Evolutionary conservation across 1,284 basidiomycete species (phyloP).

Genomic region (Fistulinella cinereoalba): DNA sequence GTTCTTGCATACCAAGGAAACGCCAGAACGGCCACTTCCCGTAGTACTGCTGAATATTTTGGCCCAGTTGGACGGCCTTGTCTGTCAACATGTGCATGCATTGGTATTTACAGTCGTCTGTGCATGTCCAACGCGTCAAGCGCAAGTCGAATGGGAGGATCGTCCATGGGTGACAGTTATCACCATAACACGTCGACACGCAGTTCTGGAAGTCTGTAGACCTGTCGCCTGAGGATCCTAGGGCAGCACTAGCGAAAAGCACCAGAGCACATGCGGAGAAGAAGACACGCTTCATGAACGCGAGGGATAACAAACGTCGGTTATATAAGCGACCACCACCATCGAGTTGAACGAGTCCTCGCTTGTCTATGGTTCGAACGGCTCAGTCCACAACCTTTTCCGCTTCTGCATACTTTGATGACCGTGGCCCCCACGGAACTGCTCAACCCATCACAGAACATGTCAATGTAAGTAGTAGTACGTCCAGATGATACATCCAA

Average conservation of each 20-base stretch:
- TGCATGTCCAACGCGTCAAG: constrained; percentile 73
- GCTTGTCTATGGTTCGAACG: constrained; percentile 38
- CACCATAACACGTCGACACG: constrained; percentile 40
- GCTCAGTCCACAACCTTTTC: constrained; percentile 64
- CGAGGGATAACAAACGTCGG: neutral
- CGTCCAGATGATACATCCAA: constrained; percentile 27
- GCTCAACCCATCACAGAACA: constrained; percentile 73
- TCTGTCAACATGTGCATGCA: constrained; percentile 87
- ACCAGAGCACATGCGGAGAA: constrained; percentile 11
- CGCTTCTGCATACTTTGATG: constrained; percentile 66
- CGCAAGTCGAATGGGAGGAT: constrained; percentile 47
- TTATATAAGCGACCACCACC: constrained; percentile 18
- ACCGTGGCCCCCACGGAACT: constrained; percentile 61
- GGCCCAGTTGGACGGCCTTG: constrained; percentile 44
- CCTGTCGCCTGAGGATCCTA: constrained; percentile 59
- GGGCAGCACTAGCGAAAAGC: constrained; percentile 6
- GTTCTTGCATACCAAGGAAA: constrained; percentile 87
- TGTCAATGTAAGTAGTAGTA: constrained; percentile 58
- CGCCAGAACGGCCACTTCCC: constrained; percentile 98
- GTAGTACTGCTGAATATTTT: constrained; percentile 74
- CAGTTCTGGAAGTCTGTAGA: constrained; percentile 54
- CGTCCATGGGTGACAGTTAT: constrained; percentile 32
- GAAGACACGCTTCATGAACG: constrained; percentile 12
- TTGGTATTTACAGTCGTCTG: constrained; percentile 83
- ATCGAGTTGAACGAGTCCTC: neutral